phyloP scores from a whole-genome alignment of 306 rosid genomes.

The Ochetophila trinervis region DNA sequence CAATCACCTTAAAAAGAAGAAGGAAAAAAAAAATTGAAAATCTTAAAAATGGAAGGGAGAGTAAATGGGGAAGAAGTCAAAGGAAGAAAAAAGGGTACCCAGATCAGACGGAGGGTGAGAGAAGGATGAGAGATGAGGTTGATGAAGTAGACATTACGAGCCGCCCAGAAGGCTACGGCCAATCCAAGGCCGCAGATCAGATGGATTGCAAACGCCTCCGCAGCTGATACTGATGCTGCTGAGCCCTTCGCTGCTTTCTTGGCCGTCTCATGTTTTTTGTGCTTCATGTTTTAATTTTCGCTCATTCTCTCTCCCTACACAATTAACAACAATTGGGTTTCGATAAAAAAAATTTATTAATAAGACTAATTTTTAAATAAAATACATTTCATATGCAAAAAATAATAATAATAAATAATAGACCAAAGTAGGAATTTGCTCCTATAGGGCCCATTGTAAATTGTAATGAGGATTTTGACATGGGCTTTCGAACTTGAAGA shows the following conservation, averaged over 20 bases:
- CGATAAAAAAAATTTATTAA: no score
- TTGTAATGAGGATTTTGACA: no score
- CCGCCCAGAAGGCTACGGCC: slow-evolving; percentile 27
- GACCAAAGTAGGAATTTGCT: no score
- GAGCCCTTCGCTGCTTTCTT: slow-evolving; percentile 1
- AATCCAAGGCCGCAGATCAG: slow-evolving; percentile 33
- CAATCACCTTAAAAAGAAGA: slow-evolving; percentile 25
- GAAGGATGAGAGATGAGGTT: slow-evolving; percentile 46
- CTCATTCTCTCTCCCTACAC: background rate
- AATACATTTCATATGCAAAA: no score
- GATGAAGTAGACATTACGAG: slow-evolving; percentile 30
- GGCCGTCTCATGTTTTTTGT: background rate
- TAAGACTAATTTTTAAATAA: no score
- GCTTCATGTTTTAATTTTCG: slow-evolving; percentile 10
- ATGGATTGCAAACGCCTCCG: slow-evolving; percentile 29
- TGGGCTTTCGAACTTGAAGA: no score
- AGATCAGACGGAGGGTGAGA: slow-evolving; percentile 35
- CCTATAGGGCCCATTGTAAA: no score
- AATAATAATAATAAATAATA: no score
- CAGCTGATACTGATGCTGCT: slow-evolving; percentile 8
- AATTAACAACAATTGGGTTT: background rate
- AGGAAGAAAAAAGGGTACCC: slow-evolving; percentile 20
- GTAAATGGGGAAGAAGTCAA: background rate
- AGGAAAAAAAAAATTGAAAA: background rate
- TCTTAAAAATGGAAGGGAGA: background rate